These are phyloP conservation scores for Fusarium longipes DNA, from an alignment of 2,329 filamentous ascomycete genomes.

Conservation along the genomic window DNA sequence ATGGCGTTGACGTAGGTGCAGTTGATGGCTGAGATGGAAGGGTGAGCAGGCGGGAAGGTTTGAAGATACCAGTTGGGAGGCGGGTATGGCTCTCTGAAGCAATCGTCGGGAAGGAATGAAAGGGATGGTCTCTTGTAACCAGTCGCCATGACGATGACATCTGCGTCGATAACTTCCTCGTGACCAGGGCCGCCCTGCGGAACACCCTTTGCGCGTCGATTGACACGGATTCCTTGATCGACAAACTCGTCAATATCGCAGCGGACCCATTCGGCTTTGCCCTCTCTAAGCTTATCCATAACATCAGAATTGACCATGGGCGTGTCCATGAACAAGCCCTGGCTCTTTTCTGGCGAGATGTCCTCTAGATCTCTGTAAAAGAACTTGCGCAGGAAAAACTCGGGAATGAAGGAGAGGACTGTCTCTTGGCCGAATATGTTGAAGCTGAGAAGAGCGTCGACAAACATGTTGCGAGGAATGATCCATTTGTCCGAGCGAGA, in stretches of 20 bases:
- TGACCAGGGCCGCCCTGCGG: slow-evolving; percentile 80
- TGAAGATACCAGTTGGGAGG: slow-evolving; percentile 92
- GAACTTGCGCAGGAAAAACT: slow-evolving; percentile 77
- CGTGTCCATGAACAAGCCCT: slow-evolving; percentile 77
- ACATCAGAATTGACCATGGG: slow-evolving; percentile 90
- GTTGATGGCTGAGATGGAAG: slow-evolving; percentile 82
- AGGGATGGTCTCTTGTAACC: slow-evolving; percentile 81
- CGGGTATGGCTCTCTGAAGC: slow-evolving; percentile 77
- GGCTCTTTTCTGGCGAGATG: slow-evolving; percentile 76
- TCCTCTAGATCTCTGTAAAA: slow-evolving; percentile 86
- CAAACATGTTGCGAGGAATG: slow-evolving; percentile 80
- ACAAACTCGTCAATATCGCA: slow-evolving; percentile 79
- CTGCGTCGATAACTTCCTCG: slow-evolving; percentile 73
- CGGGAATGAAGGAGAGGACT: slow-evolving; percentile 79
- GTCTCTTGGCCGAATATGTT: slow-evolving; percentile 87
- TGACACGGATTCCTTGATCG: slow-evolving; percentile 74
- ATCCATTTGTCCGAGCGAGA: slow-evolving; percentile 88
- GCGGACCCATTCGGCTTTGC: slow-evolving; percentile 81
- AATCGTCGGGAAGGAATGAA: slow-evolving; percentile 77
- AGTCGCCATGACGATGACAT: slow-evolving; percentile 85
- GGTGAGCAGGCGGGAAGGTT: slow-evolving; percentile 80
- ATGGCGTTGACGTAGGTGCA: slow-evolving; percentile 84
- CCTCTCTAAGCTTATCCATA: slow-evolving; percentile 77
- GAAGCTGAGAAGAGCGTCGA: slow-evolving; percentile 78
- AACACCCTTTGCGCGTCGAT: slow-evolving; percentile 76